Conservation (phyloP, 345 rosid species). For the Eutrema japonicum region DNA sequence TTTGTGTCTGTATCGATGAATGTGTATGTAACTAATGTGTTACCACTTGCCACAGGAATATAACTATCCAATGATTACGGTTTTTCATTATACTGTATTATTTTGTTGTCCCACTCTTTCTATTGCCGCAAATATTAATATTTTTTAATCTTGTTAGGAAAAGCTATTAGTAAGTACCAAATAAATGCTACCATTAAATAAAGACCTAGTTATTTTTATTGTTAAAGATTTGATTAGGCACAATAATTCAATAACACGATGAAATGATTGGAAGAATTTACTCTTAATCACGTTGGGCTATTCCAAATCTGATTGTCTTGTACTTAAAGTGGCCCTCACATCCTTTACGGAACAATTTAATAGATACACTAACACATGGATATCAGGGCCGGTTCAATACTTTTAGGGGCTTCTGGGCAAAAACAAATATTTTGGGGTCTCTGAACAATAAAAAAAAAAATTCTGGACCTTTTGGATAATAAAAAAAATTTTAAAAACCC, state of each 20-base stretch:
- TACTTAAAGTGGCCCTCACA: constrained; percentile 48
- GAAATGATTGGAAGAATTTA: constrained; percentile 47
- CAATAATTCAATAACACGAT: constrained; percentile 42
- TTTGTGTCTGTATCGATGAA: constrained; percentile 9
- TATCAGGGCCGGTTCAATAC: too few species aligned
- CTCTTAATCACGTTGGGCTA: constrained; percentile 48
- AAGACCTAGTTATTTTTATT: constrained; percentile 17
- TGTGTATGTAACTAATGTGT: constrained; percentile 31
- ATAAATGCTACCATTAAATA: constrained; percentile 17
- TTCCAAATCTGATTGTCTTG: constrained; percentile 42
- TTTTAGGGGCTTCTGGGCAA: too few species aligned
- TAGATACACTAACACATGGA: constrained; percentile 40
- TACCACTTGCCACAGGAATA: constrained; percentile 33
- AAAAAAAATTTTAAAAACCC: too few species aligned
- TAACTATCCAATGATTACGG: constrained; percentile 23
- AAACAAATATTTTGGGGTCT: too few species aligned
- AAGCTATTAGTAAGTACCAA: constrained; percentile 2
- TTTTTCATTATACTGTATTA: background rate
- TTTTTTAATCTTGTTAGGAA: constrained; percentile 1
- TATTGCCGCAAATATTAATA: background rate
- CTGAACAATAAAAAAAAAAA: too few species aligned
- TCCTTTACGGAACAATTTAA: constrained; percentile 36
- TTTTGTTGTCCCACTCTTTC: background rate
- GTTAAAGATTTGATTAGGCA: constrained; percentile 31
- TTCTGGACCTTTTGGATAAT: too few species aligned